Percentiles rank a stretch among this genome's conserved stretches.
Evolutionary conservation across 345 rosid species (phyloP).

Genomic region (Turritis glabra): DNA sequence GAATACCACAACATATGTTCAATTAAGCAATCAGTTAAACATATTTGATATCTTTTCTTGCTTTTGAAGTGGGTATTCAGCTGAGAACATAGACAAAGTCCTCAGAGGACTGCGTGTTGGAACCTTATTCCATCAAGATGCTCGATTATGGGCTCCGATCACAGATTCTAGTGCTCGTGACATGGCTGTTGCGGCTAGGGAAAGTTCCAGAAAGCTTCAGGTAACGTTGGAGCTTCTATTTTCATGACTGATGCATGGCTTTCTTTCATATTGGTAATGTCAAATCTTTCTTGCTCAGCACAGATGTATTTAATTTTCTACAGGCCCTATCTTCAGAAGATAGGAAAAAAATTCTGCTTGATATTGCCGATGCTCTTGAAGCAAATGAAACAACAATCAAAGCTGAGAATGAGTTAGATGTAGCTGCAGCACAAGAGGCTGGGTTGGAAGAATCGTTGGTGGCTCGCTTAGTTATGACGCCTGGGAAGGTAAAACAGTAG

Average conservation of each 20-base stretch:
- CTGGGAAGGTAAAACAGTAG: conserved; percentile 64
- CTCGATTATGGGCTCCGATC: conserved; percentile 64
- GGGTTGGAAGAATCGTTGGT: conserved; percentile 78
- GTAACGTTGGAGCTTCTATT: conserved; percentile 38
- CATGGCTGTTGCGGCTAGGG: conserved; percentile 97
- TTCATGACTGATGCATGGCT: not conserved
- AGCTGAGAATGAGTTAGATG: conserved; percentile 77
- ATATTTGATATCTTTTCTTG: conserved; percentile 15
- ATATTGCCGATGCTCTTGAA: conserved; percentile 80
- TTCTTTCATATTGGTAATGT: not conserved
- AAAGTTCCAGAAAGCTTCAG: conserved; percentile 89
- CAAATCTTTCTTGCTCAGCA: conserved; percentile 9
- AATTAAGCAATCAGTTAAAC: not conserved
- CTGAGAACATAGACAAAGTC: conserved; percentile 72
- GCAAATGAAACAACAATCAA: conserved; percentile 67
- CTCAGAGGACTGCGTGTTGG: conserved; percentile 88
- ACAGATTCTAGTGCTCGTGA: conserved; percentile 66
- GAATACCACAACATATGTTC: not conserved
- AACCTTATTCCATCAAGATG: conserved; percentile 92
- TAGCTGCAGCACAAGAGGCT: conserved; percentile 67
- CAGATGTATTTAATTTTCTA: conserved; percentile 9
- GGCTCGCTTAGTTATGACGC: conserved; percentile 73
- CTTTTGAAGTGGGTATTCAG: conserved; percentile 71
- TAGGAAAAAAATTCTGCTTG: conserved; percentile 67
- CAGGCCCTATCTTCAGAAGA: conserved; percentile 86